Base-by-base conservation (phyloP, 768 basidiomycete species). In the Rhizopogon sp. region DNA sequence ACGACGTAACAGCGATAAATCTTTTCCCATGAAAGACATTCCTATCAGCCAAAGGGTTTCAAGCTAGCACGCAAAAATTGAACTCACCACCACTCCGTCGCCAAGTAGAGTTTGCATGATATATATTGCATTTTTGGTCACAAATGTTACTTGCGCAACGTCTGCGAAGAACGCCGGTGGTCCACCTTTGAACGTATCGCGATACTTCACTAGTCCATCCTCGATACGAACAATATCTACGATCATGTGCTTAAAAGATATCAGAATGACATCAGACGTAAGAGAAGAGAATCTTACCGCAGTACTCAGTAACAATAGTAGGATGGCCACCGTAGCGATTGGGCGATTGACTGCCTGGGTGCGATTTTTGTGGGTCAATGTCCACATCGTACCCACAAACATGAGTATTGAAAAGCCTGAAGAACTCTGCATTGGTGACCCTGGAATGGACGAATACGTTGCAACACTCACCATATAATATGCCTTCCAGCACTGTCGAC, bases 371-470 rank as follows among this genome's bases (percentile, higher is more conserved):
- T 45, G 42, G n/a, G 57, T 29, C 3, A 65, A 52, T 8, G 58
- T 52, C 55, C 59, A 65, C 8, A 68, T 22, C 1, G 65, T 66
- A 5, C 56, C 54, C 0, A 61, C 57, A 58, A 62, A 66, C 65
- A 68, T 66, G 10, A 65, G 52, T 2, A 64, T 29, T 16, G 65
- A 66, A 56, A 64, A 66, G 5, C 65, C 65, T 66, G 47, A 22
- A 46, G 45, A 46, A 13, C 31, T 1, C 6, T 22, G 17, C 22
- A 14, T 17, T 45, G 14, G 11, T 45, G 2, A 2, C 6, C 20
- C 9, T 28, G 37, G 20, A 22, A 40, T 8, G 40, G 40, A 33
- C 5, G 11, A 37, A 13, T 9, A 6, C 39, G 10, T 37, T 31
- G 16, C 7, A 14, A 14, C 3, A 20, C 43, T 50, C 17, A 63